Conservation (phyloP, 2,329 filamentous ascomycete species). For the Arthrobotrys iridis region DNA sequence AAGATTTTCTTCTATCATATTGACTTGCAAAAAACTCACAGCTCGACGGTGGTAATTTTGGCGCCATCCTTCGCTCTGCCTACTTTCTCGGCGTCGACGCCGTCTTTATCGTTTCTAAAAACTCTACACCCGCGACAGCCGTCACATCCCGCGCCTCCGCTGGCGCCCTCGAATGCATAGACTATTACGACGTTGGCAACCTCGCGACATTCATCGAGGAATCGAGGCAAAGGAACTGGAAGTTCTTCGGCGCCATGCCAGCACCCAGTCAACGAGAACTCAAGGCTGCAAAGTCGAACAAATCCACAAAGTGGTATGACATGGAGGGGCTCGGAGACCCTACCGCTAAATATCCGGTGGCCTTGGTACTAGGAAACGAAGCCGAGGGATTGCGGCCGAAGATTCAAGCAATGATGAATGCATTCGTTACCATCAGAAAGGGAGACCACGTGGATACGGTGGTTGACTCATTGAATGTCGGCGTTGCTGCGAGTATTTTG, state of each 20-base stretch:
- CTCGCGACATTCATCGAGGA: slow-evolving; percentile 75
- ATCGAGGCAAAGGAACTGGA: slow-evolving; percentile 79
- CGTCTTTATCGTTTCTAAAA: slow-evolving; percentile 77
- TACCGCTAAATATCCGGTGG: slow-evolving; percentile 71
- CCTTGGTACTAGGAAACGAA: slow-evolving; percentile 85
- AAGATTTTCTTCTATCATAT: too few relatives aligned
- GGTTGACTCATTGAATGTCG: slow-evolving; percentile 93
- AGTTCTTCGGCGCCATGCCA: slow-evolving; percentile 78
- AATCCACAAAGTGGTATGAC: slow-evolving; percentile 61
- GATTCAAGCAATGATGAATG: slow-evolving; percentile 74
- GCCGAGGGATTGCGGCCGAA: slow-evolving; percentile 75
- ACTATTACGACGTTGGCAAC: slow-evolving; percentile 75
- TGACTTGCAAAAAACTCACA: slow-evolving; percentile 61
- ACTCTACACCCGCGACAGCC: slow-evolving; percentile 76
- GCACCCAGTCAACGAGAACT: slow-evolving; percentile 58
- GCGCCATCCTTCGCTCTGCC: slow-evolving; percentile 85
- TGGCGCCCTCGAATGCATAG: slow-evolving; percentile 83
- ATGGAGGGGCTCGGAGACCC: slow-evolving; percentile 67
- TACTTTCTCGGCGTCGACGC: slow-evolving; percentile 91
- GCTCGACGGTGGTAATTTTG: slow-evolving; percentile 87
- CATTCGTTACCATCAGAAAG: slow-evolving; percentile 71
- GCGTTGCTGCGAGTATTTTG: slow-evolving; percentile 82
- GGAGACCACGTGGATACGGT: slow-evolving; percentile 65
- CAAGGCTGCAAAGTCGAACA: slow-evolving; percentile 57
- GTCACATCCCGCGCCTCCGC: slow-evolving; percentile 87